Evolutionary conservation across 177 flowering plant genomes (phyloP), one percentile per base, ranked within the genome.

Genomic region (Vitis hybrid): DNA sequence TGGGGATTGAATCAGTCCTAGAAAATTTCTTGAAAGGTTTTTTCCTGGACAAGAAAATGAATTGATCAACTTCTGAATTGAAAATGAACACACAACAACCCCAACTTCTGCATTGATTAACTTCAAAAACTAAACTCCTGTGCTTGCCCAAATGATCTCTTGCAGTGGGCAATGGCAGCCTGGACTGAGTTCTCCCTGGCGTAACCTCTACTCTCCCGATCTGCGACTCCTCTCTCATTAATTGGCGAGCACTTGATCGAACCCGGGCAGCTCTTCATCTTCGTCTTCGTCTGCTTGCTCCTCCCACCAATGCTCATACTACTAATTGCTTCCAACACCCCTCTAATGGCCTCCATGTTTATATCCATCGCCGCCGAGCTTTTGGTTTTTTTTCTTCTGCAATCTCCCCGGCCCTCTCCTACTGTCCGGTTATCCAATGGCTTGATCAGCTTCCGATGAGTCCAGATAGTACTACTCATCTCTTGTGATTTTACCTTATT

Each of bases 121-220:
- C n/a, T 19, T 54, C 55, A 28, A 44, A 71, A 17, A 11, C 14
- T 6, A 50, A 58, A 19, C 18, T 49, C 69, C 7, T 47, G 51
- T 10, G 13, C 1, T 24, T 9, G 62, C 11, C 56, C 64, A 5
- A 65, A 69, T 13, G 82, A 76, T 55, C 55, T 71, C 68, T 79
- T 79, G 31, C 82, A 79, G 33, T 79, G 77, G 69, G 79, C 79
- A 68, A 79, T 79, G 47, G 82, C 82, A 33, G 75, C 79, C 52
- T 76, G 73, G 60, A 79, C 59, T 9, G 82, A 79, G 28, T 38
- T 70, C 53, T 79, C 79, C 31, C 72, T 69, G 0, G 68, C n/a
- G 50, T 67, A 72, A 9, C 8, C 59, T 47, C 51, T 24, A 24
- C 28, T 24, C 65, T 52, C 33, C 64, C 28, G 28, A 24, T 55